These are phyloP conservation scores for Puccinellia tenuiflora DNA, from an alignment of 176 grass and related monocot genomes.

Conservation along the genomic window DNA sequence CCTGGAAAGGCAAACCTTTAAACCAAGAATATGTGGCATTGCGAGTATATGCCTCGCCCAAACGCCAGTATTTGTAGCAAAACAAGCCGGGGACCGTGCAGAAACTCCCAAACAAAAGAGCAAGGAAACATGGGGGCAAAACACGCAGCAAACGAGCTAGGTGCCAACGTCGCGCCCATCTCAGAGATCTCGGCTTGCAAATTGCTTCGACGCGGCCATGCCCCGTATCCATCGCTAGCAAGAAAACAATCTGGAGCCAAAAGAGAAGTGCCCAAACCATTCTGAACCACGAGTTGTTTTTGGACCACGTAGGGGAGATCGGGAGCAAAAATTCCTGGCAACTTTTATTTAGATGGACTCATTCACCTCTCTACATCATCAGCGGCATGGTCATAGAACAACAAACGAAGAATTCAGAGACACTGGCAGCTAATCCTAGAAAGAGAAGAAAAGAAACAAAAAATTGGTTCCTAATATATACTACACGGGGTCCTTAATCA, in stretches of 20 bases:
- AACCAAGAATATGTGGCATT: neutral
- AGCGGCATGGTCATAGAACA: neutral
- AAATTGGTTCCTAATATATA: conserved; percentile 12
- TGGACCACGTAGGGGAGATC: conserved; percentile 13
- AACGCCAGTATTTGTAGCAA: neutral
- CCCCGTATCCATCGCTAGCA: conserved; percentile 25
- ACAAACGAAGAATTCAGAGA: conserved; percentile 6
- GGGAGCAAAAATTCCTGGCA: conserved; percentile 3
- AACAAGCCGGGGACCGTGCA: neutral
- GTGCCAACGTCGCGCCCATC: conserved; percentile 28
- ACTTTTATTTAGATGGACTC: conserved; percentile 43
- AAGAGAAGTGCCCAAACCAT: neutral
- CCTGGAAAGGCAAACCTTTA: neutral
- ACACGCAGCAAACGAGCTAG: neutral
- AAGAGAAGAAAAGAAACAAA: neutral
- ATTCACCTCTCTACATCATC: conserved; percentile 35
- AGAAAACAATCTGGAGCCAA: conserved; percentile 12
- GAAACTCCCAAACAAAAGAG: neutral
- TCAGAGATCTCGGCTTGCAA: conserved; percentile 35
- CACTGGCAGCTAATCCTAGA: conserved; percentile 22
- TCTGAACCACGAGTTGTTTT: conserved; percentile 13
- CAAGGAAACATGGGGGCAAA: neutral
- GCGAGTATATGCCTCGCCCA: conserved; percentile 2
- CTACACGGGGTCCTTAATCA: conserved; percentile 19
- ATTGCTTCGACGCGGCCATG: conserved; percentile 18